Percentiles rank a stretch among this genome's conserved stretches.
Conservation (phyloP, 139 green algal species). For the Zygnema cylindricum region DNA sequence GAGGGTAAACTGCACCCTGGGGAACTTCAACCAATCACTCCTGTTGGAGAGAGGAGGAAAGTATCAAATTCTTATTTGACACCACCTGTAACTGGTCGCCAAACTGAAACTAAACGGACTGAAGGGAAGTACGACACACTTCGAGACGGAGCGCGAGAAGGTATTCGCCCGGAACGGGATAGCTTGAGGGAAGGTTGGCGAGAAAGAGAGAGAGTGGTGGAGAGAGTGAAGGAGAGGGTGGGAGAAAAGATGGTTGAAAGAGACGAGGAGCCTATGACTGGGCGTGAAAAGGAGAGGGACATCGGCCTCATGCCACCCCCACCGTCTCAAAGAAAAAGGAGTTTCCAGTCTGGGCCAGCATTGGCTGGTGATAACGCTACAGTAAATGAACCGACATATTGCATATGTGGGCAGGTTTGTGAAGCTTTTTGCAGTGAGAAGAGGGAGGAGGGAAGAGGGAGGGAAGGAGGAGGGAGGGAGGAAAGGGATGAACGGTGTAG, state of each 20-base stretch:
- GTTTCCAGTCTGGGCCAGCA: neutral
- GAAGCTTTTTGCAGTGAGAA: too few relatives aligned
- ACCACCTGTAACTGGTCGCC: neutral
- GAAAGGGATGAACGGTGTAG: too few relatives aligned
- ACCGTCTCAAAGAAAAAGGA: neutral
- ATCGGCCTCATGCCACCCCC: conserved; percentile 4
- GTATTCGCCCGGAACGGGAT: conserved; percentile 2
- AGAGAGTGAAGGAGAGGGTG: neutral
- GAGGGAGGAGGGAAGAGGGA: too few relatives aligned
- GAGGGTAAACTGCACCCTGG: neutral
- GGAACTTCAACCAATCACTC: neutral
- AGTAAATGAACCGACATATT: neutral
- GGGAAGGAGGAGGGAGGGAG: too few relatives aligned
- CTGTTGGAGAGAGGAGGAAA: neutral
- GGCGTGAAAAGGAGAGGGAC: neutral
- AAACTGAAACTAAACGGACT: neutral
- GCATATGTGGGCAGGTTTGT: conserved; percentile 1
- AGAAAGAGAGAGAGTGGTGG: neutral
- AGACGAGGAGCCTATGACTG: neutral
- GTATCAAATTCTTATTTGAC: conserved; percentile 17
- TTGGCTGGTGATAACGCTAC: neutral
- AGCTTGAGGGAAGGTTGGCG: neutral
- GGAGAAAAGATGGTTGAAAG: neutral
- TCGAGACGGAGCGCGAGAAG: neutral
- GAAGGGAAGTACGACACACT: neutral